Conservation (phyloP, 2,329 filamentous ascomycete species). For the Arthrobotrys sphaeroides region DNA sequence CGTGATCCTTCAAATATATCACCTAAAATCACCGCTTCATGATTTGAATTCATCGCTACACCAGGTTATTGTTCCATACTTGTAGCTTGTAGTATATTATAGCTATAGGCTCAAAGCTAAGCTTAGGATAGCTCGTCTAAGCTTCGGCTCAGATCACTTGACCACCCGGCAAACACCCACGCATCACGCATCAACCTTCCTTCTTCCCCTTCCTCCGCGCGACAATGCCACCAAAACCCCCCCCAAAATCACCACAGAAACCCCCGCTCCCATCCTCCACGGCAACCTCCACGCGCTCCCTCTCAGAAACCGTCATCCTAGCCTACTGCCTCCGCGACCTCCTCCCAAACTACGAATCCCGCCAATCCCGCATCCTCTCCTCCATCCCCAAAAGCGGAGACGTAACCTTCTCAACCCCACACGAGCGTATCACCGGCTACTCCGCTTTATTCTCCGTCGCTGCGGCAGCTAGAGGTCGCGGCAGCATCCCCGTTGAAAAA, state of each 20-base stretch:
- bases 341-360: not conserved
- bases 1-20: too few species aligned
- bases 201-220: not conserved
- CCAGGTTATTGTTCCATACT: too few species aligned
- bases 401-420: constrained; percentile 19
- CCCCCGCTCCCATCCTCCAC: not conserved
- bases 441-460: constrained; percentile 28
- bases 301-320: constrained; percentile 18
- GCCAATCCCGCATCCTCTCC: not conserved
- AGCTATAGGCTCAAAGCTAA: too few species aligned
- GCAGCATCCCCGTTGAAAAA: constrained; percentile 20
- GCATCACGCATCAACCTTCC: not conserved
- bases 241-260: not conserved
- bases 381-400: not conserved
- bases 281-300: not conserved
- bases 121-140: too few species aligned
- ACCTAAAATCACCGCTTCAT: too few species aligned
- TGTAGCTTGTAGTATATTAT: too few species aligned
- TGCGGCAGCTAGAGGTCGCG: constrained; percentile 29
- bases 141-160: not conserved
- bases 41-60: too few species aligned
- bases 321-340: constrained; percentile 34
- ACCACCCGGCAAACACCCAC: not conserved
- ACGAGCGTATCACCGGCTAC: constrained; percentile 1
- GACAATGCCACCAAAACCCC: not conserved